Evolutionary conservation across 164 flowering plant species (phyloP).

Genomic region (Tetrastigma voinierianum): DNA sequence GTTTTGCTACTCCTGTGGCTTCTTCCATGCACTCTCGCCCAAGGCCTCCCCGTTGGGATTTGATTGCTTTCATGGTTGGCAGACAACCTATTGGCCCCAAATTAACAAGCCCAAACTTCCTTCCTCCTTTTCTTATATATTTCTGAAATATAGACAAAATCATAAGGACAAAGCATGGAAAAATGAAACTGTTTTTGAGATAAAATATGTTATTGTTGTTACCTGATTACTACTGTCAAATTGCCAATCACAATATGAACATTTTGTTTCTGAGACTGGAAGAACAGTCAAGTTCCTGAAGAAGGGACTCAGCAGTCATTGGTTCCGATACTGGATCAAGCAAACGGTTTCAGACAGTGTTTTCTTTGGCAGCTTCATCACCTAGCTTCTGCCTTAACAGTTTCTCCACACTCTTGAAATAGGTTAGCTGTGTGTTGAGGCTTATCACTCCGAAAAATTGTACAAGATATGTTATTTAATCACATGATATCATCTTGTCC

Average conservation of each 20-base stretch:
- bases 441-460: constrained; percentile 7
- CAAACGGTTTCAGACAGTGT: constrained; percentile 21
- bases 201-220: not conserved
- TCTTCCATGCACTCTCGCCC: constrained; percentile 10
- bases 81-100: constrained; percentile 29
- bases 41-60: not conserved
- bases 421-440: constrained; percentile 20
- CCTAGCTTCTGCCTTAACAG: constrained; percentile 21
- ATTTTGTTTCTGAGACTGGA: not conserved
- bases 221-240: constrained; percentile 14
- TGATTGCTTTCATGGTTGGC: constrained; percentile 16
- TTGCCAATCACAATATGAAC: constrained; percentile 25
- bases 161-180: not conserved
- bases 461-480: too few relatives aligned
- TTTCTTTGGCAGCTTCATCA: constrained; percentile 9
- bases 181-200: too few relatives aligned
- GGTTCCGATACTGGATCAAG: constrained; percentile 24
- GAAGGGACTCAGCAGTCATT: constrained; percentile 22
- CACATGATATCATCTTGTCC: too few relatives aligned
- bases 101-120: constrained; percentile 27
- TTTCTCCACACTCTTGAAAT: constrained; percentile 19
- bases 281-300: not conserved
- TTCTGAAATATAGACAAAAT: constrained; percentile 8
- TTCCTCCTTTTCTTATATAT: constrained; percentile 24
- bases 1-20: constrained; percentile 10